phyloP scores from a whole-genome alignment of 148 eudicot species.

The Vaccinium myrtillus region DNA sequence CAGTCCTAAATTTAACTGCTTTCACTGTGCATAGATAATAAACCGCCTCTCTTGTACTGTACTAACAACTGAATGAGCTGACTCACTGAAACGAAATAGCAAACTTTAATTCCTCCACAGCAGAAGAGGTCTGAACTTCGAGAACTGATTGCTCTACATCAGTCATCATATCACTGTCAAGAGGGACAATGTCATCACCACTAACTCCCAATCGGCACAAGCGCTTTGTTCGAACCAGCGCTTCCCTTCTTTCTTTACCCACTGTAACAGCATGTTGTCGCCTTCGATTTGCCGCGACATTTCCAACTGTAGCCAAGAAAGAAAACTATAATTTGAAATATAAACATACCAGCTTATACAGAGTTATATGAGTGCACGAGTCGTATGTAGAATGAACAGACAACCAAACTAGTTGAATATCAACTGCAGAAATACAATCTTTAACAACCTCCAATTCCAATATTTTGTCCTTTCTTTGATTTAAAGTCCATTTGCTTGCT shows the following conservation, averaged over 20 bases:
- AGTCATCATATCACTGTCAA: constrained; percentile 64
- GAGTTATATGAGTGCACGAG: not conserved
- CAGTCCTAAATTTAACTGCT: not conserved
- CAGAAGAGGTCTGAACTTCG: constrained; percentile 70
- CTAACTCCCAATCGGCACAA: constrained; percentile 75
- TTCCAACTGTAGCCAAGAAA: constrained; percentile 55
- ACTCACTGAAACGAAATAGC: constrained; percentile 57
- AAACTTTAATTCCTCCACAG: constrained; percentile 72
- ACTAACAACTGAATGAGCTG: not conserved
- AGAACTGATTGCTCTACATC: constrained; percentile 78
- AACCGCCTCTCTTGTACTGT: not conserved
- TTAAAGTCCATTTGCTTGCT: not conserved
- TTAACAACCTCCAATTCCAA: not conserved
- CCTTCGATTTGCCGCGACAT: constrained; percentile 62
- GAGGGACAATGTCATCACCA: constrained; percentile 32
- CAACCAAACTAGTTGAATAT: not conserved
- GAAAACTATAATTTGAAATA: not conserved
- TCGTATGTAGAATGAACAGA: not conserved
- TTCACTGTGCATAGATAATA: not conserved
- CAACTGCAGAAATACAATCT: not conserved
- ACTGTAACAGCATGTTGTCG: constrained; percentile 71
- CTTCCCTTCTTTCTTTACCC: constrained; percentile 87
- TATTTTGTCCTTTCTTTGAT: not conserved
- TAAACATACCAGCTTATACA: not conserved
- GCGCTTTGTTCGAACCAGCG: constrained; percentile 79